These are phyloP conservation scores for Juncus inflexus DNA, from an alignment of 176 grass and related monocot genomes.

Conservation along the genomic window DNA sequence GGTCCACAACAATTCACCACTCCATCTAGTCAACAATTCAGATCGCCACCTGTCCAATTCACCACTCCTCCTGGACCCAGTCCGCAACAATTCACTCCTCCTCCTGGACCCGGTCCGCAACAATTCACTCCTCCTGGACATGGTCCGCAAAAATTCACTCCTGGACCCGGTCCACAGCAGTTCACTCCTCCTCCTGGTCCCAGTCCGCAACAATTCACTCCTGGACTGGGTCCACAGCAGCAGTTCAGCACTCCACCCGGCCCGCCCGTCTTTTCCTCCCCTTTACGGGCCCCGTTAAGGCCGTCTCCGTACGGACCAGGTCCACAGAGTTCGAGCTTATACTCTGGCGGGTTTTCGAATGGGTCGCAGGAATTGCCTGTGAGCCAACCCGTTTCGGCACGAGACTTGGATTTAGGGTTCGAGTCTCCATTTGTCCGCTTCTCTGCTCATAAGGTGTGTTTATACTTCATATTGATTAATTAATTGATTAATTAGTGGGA, in stretches of 20 bases:
- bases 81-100: neutral
- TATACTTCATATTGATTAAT: neutral
- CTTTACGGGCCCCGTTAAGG: slow-evolving; percentile 66
- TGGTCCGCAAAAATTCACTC: neutral
- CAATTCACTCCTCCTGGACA: neutral
- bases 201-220: neutral
- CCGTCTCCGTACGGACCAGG: slow-evolving; percentile 45
- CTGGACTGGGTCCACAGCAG: slow-evolving; percentile 20
- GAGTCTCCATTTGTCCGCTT: slow-evolving; percentile 83
- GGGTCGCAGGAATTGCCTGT: slow-evolving; percentile 49
- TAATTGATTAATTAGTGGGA: neutral
- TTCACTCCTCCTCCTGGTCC: neutral
- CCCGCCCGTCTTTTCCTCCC: slow-evolving; percentile 82
- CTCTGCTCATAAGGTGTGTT: slow-evolving; percentile 83
- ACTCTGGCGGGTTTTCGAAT: slow-evolving; percentile 44
- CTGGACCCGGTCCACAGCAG: slow-evolving; percentile 13
- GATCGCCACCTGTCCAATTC: no score
- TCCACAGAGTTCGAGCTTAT: slow-evolving; percentile 44
- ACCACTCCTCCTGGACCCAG: no score
- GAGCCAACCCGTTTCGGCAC: slow-evolving; percentile 12
- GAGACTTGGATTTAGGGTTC: slow-evolving; percentile 45
- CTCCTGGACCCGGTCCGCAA: neutral
- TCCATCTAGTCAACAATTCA: no score
- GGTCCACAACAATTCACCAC: no score
- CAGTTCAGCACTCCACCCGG: slow-evolving; percentile 88